Evolutionary conservation across 192 early-diverging fungal genomes (phyloP).

Genomic region (Umbelopsis sp.): DNA sequence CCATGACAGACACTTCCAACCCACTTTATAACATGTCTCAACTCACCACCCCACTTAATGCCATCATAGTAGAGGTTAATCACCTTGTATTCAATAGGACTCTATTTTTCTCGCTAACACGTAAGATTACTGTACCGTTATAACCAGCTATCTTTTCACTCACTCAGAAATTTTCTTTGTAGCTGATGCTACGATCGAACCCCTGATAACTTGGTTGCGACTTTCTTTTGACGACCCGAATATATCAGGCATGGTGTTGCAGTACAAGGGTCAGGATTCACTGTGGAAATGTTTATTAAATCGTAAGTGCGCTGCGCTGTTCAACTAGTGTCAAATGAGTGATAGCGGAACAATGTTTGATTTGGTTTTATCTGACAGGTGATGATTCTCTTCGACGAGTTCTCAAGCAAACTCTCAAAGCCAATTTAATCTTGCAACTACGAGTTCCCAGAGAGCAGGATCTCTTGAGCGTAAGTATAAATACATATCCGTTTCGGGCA

Average conservation of each 20-base stretch:
- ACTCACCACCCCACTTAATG: conserved; percentile 9
- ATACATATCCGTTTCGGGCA: not conserved
- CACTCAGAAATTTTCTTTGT: not conserved
- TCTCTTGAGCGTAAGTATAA: conserved; percentile 41
- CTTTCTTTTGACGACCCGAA: conserved; percentile 35
- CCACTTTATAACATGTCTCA: conserved; percentile 4
- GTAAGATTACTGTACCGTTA: conserved; percentile 18
- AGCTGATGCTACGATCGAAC: conserved; percentile 44
- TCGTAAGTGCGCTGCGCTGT: conserved; percentile 23
- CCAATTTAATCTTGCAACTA: conserved; percentile 32
- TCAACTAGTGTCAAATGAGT: not conserved
- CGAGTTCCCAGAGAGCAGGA: conserved; percentile 40
- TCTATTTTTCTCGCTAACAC: conserved; percentile 34
- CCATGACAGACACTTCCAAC: conserved; percentile 3
- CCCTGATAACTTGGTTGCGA: conserved; percentile 37
- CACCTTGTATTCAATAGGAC: conserved; percentile 34
- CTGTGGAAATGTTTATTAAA: conserved; percentile 44
- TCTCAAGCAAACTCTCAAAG: conserved; percentile 36
- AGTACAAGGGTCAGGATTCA: conserved; percentile 42
- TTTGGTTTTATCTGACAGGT: conserved; percentile 18
- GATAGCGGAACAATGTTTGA: not conserved
- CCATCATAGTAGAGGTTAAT: conserved; percentile 33
- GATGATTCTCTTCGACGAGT: conserved; percentile 42
- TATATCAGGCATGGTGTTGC: conserved; percentile 43
- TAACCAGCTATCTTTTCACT: not conserved